These are phyloP conservation scores for Tulasnella calospora DNA, from an alignment of 768 basidiomycete species.

Conservation along the genomic window DNA sequence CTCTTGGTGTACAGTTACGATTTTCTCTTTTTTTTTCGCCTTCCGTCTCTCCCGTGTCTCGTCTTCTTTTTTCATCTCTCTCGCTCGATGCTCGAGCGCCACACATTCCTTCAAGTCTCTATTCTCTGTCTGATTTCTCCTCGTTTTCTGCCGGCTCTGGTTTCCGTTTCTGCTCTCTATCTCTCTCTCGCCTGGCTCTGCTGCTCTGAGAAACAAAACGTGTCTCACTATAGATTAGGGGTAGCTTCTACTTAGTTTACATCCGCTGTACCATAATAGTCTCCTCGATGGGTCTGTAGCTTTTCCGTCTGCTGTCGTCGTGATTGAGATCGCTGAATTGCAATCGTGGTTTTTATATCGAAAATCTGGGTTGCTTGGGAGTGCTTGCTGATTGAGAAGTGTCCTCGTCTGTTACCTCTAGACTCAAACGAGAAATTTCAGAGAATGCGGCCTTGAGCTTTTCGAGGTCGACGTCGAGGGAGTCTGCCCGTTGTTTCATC, in stretches of 20 bases:
- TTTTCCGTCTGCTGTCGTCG: not conserved
- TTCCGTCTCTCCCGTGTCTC: not conserved
- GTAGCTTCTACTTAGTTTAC: slow-evolving; percentile 12
- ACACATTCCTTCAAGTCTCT: slow-evolving; percentile 14
- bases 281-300: slow-evolving; percentile 8
- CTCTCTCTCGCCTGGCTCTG: not conserved
- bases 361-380: not conserved
- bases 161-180: not conserved
- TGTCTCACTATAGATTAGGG: slow-evolving; percentile 1
- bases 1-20: not conserved
- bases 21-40: not conserved
- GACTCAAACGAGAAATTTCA: slow-evolving; percentile 73
- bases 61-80: not conserved
- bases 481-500: slow-evolving; percentile 87
- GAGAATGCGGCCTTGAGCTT: slow-evolving; percentile 74
- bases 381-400: not conserved
- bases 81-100: slow-evolving; percentile 8
- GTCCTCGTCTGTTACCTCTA: slow-evolving; percentile 40
- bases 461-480: slow-evolving; percentile 78
- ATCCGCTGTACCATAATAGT: slow-evolving; percentile 13
- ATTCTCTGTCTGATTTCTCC: not conserved
- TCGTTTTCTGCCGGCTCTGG: not conserved
- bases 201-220: slow-evolving; percentile 8
- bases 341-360: not conserved
- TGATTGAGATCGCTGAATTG: not conserved